phyloP scores from a whole-genome alignment of 2,329 filamentous ascomycete genomes.

The Pseudogymnoascus sp. region DNA sequence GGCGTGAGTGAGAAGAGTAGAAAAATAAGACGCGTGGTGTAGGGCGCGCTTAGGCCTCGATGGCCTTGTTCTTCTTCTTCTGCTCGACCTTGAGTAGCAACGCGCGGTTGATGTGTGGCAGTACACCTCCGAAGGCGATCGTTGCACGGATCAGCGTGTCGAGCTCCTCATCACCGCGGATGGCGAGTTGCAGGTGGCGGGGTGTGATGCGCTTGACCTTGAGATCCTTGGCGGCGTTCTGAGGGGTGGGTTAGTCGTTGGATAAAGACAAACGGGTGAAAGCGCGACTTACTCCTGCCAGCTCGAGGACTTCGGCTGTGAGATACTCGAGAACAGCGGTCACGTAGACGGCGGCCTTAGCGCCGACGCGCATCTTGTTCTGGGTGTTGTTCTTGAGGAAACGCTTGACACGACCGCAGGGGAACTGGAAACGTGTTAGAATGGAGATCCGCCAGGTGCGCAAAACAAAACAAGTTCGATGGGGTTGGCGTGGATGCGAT shows the following conservation, averaged over 20 bases:
- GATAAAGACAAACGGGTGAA: not conserved
- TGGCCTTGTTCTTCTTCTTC: conserved; percentile 75
- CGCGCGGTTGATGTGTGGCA: conserved; percentile 97
- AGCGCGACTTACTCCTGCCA: conserved; percentile 65
- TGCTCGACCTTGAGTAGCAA: conserved; percentile 92
- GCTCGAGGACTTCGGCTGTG: conserved; percentile 93
- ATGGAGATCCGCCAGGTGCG: not conserved
- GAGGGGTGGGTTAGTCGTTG: conserved; percentile 9
- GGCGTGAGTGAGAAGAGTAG: not conserved
- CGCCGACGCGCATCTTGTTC: conserved; percentile 99
- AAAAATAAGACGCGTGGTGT: not conserved
- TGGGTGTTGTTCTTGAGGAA: conserved; percentile 99
- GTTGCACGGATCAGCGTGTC: conserved; percentile 96
- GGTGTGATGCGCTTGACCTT: conserved; percentile 99
- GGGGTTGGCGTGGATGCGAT: not conserved
- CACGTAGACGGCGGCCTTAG: conserved; percentile 96
- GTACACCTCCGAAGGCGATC: conserved; percentile 95
- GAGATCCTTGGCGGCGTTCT: conserved; percentile 97
- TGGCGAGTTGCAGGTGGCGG: conserved; percentile 93
- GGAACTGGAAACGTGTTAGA: conserved; percentile 59
- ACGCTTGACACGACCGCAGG: conserved; percentile 99
- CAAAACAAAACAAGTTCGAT: not conserved
- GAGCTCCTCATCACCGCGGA: conserved; percentile 95
- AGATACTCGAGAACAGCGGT: conserved; percentile 97
- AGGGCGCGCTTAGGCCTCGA: conserved; percentile 28